These are phyloP conservation scores for Boletellus sp. DNA, from an alignment of 1,284 basidiomycete genomes.

Conservation along the genomic window DNA sequence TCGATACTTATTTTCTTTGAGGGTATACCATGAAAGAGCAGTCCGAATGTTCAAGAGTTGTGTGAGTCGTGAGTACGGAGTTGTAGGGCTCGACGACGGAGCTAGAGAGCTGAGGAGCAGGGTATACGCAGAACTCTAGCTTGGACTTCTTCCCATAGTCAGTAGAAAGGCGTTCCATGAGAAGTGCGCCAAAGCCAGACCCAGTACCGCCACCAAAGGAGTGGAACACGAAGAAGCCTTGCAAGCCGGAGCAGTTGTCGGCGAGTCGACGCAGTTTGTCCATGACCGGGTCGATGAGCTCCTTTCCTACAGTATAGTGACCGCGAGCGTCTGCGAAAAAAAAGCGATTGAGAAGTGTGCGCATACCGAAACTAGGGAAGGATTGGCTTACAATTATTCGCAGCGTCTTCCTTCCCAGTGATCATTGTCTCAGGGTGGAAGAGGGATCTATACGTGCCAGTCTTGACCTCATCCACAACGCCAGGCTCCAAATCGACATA, in stretches of 20 bases:
- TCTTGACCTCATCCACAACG: conserved; percentile 94
- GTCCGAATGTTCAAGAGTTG: conserved; percentile 98
- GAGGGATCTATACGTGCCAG: conserved; percentile 88
- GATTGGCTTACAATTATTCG: conserved; percentile 86
- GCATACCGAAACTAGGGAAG: conserved; percentile 11
- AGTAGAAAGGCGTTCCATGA: conserved; percentile 92
- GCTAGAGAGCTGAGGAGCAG: conserved; percentile 89
- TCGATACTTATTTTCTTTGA: background rate
- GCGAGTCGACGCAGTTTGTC: conserved; percentile 95
- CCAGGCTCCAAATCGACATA: conserved; percentile 97
- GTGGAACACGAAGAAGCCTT: conserved; percentile 99
- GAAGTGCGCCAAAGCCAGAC: conserved; percentile 96
- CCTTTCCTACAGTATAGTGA: conserved; percentile 97
- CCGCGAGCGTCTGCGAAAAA: conserved; percentile 82
- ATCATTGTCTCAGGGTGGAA: conserved; percentile 99
- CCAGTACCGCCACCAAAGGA: conserved; percentile 99
- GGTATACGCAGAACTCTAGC: conserved; percentile 98
- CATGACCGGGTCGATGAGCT: conserved; percentile 89
- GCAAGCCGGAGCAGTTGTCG: conserved; percentile 96
- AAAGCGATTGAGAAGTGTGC: conserved; percentile 13
- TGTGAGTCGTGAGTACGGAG: conserved; percentile 97
- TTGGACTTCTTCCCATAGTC: conserved; percentile 99
- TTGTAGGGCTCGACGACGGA: conserved; percentile 99
- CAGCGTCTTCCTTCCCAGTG: conserved; percentile 98
- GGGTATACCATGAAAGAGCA: conserved; percentile 91